Percentiles rank a stretch among this genome's conserved stretches.
Conservation (phyloP, 2,329 filamentous ascomycete genomes). For the Trichoderma aggressivum region DNA sequence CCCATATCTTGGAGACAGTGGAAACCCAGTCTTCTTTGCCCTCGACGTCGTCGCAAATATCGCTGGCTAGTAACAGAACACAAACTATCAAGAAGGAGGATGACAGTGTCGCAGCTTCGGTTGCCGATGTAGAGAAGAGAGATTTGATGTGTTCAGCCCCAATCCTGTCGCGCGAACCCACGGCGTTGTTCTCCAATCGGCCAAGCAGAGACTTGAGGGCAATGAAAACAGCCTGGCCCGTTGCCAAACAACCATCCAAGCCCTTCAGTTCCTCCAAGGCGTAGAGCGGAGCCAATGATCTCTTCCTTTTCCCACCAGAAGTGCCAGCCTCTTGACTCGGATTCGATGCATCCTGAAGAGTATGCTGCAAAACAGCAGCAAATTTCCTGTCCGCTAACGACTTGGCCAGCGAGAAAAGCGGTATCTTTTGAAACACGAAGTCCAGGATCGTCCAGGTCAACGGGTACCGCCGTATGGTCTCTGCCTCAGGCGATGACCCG, state of each 20-base stretch:
- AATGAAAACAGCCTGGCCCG: slow-evolving; percentile 47
- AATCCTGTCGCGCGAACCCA: slow-evolving; percentile 44
- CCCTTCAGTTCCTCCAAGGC: slow-evolving; percentile 41
- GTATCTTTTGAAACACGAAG: slow-evolving; percentile 61
- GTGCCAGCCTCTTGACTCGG: slow-evolving; percentile 23
- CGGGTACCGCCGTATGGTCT: slow-evolving; percentile 54
- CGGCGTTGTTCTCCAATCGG: slow-evolving; percentile 38
- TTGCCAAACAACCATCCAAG: slow-evolving; percentile 41
- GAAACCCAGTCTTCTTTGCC: slow-evolving; percentile 47
- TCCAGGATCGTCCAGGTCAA: slow-evolving; percentile 60
- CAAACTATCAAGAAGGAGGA: slow-evolving; percentile 47
- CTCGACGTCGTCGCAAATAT: slow-evolving; percentile 32
- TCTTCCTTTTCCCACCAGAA: slow-evolving; percentile 44
- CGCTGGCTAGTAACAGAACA: slow-evolving; percentile 35
- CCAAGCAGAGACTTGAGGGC: slow-evolving; percentile 46
- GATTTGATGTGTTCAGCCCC: slow-evolving; percentile 58
- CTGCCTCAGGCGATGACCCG: slow-evolving; percentile 43
- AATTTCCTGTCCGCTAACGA: slow-evolving; percentile 70
- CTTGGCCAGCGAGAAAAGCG: slow-evolving; percentile 65
- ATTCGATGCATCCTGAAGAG: slow-evolving; percentile 56
- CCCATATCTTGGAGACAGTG: slow-evolving; percentile 48
- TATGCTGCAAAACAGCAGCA: slow-evolving; percentile 60
- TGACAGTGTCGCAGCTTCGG: slow-evolving; percentile 46
- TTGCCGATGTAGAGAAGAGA: slow-evolving; percentile 49
- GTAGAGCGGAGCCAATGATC: slow-evolving; percentile 35